These are phyloP conservation scores for Striga hermonthica DNA, from an alignment of 305 asterid species.

Conservation along the genomic window DNA sequence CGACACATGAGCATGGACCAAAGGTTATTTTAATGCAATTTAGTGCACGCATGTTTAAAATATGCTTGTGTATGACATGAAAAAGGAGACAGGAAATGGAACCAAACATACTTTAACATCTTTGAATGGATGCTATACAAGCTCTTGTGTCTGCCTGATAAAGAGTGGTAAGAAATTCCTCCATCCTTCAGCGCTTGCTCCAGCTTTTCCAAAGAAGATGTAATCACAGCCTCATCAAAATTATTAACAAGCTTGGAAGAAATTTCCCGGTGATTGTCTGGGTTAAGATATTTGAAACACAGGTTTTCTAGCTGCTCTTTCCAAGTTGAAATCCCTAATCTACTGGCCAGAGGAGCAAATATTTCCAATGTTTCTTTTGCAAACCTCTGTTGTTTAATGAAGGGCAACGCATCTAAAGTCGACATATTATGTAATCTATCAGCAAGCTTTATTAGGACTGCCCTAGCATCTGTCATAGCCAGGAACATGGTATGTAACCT, in stretches of 20 bases:
- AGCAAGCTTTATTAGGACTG: slow-evolving; percentile 91
- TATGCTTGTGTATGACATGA: not conserved
- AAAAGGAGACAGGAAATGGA: slow-evolving; percentile 14
- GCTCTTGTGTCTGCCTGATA: slow-evolving; percentile 88
- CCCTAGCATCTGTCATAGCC: slow-evolving; percentile 96
- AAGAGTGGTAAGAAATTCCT: slow-evolving; percentile 51
- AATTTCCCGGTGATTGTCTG: slow-evolving; percentile 64
- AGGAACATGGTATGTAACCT: slow-evolving; percentile 91
- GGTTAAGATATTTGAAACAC: slow-evolving; percentile 72
- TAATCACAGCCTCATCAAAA: slow-evolving; percentile 64
- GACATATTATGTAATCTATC: slow-evolving; percentile 90
- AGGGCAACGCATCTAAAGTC: slow-evolving; percentile 79
- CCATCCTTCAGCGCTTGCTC: slow-evolving; percentile 59
- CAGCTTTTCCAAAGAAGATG: slow-evolving; percentile 64
- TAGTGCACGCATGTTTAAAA: not conserved
- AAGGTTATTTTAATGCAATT: not conserved
- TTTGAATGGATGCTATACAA: slow-evolving; percentile 81
- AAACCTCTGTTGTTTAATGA: slow-evolving; percentile 74
- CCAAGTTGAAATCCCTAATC: slow-evolving; percentile 88
- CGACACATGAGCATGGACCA: not conserved
- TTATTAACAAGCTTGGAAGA: slow-evolving; percentile 62
- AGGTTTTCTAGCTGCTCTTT: slow-evolving; percentile 90
- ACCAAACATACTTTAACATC: slow-evolving; percentile 74
- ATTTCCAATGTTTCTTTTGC: slow-evolving; percentile 93
- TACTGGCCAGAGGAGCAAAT: slow-evolving; percentile 84